Base-by-base conservation (phyloP, 2,329 filamentous ascomycete genomes). In the Fusarium staphyleae region DNA sequence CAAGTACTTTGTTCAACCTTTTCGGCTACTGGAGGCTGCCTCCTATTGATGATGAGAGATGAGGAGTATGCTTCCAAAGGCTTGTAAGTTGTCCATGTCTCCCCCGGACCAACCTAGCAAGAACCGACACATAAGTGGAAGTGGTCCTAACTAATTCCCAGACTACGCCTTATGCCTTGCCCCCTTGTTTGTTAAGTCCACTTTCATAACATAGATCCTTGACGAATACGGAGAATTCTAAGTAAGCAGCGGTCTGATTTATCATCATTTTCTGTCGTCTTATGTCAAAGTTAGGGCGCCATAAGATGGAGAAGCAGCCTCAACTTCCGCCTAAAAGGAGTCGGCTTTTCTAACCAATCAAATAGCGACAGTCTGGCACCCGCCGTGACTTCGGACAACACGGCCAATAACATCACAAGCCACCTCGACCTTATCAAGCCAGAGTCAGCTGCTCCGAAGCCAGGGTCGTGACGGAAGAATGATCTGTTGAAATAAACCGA, bases 261-360 rank as follows among this genome's bases (percentile, higher is more conserved):
- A 30, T 12, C 6, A 36, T 14, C 11, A 12, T 36, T 8, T 34
- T 15, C 7, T 18, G 5, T 24, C 22, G 9, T 16, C 5, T 16
- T 8, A 13, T 36, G 16, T 44, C 41, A 24, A 15, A 4, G 5
- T 9, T 15, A 44, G 41, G 41, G 41, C 41, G 41, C 5, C 16
- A 7, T 24, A 6, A 18, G 24, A 15, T 16, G 35, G 13, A 18
- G 15, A 16, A 44, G 40, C 55, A 33, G 8, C 3, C 22, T 24
- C 22, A 24, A 24, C 22, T 24, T 24, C 40, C 40, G 33, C 32
- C 37, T 42, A 14, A 24, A 47, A 34, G 43, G 7, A 39, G 48
- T 58, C 55, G 54, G 54, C 26, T 54, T 58, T 49, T 30, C 12
- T 16, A 19, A n/a, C 55, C 55, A 58, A 58, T 58, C 11, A 22